These are phyloP conservation scores for Plantago rigida DNA, from an alignment of 305 asterid genomes.

Conservation along the genomic window DNA sequence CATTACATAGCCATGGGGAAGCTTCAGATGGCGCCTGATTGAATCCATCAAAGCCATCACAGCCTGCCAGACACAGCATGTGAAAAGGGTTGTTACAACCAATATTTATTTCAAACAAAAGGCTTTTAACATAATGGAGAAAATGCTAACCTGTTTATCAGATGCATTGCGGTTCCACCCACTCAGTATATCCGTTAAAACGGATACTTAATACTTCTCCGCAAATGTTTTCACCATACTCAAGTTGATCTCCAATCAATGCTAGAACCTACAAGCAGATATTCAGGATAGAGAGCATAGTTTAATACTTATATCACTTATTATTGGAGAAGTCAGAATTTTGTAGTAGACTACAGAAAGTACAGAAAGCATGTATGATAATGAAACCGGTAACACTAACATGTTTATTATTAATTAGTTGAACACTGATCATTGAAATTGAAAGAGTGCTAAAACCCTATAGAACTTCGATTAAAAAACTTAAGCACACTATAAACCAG, in stretches of 20 bases:
- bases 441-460: too few species aligned
- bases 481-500: too few species aligned
- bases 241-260: slow-evolving; percentile 78
- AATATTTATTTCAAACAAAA: not conserved
- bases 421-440: too few species aligned
- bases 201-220: slow-evolving; percentile 88
- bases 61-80: slow-evolving; percentile 37
- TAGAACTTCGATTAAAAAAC: too few species aligned
- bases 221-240: slow-evolving; percentile 75
- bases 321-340: not conserved
- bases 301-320: too few species aligned
- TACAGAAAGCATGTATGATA: not conserved
- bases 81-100: not conserved
- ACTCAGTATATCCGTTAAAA: slow-evolving; percentile 78
- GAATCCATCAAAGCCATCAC: slow-evolving; percentile 87
- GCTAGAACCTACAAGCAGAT: slow-evolving; percentile 62
- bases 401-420: too few species aligned
- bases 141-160: slow-evolving; percentile 68
- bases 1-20: too few species aligned
- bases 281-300: not conserved
- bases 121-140: not conserved
- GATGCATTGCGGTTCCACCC: slow-evolving; percentile 93
- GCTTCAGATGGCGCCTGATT: slow-evolving; percentile 72
- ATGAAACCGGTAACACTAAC: too few species aligned
- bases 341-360: not conserved